Evolutionary conservation across 108 stramenopile genomes (phyloP).

Genomic region (Craspedostauros australis): DNA sequence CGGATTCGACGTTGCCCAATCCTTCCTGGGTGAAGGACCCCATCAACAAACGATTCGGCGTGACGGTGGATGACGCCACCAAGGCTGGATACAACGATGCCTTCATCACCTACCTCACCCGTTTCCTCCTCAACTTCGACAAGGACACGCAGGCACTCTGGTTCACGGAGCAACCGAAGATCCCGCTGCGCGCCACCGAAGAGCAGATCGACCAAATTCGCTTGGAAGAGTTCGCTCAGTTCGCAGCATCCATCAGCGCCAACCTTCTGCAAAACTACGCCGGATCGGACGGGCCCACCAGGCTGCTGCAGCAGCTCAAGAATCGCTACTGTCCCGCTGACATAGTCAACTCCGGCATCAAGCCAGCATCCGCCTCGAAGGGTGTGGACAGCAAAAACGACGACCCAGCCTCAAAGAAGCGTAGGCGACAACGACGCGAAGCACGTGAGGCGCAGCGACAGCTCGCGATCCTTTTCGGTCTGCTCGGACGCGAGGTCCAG

Average conservation of each 20-base stretch:
- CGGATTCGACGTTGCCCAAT: too few relatives aligned
- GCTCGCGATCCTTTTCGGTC: slow-evolving; percentile 49
- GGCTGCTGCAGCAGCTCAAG: slow-evolving; percentile 21
- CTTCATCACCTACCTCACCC: slow-evolving; percentile 33
- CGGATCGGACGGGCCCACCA: slow-evolving; percentile 32
- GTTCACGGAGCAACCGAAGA: slow-evolving; percentile 9
- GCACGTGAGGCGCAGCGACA: slow-evolving; percentile 52
- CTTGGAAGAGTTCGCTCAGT: slow-evolving; percentile 37
- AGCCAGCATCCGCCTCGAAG: neutral
- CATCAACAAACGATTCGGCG: slow-evolving; percentile 54
- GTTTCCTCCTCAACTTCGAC: slow-evolving; percentile 34
- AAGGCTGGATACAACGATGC: slow-evolving; percentile 23
- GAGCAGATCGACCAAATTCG: slow-evolving; percentile 12
- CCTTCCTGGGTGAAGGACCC: slow-evolving; percentile 14
- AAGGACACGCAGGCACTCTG: slow-evolving; percentile 20
- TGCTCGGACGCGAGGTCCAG: slow-evolving; percentile 36
- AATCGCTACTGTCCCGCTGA: slow-evolving; percentile 19
- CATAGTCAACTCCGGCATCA: neutral
- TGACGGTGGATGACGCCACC: slow-evolving; percentile 59
- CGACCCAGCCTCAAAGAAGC: too few relatives aligned
- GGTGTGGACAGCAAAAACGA: neutral
- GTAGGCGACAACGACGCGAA: neutral
- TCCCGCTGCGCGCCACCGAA: neutral
- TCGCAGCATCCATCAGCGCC: slow-evolving; percentile 49
- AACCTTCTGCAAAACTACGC: slow-evolving; percentile 43